Evolutionary conservation across 768 basidiomycete genomes (phyloP).

Genomic region (Rhodosporidiobolus sp.): DNA sequence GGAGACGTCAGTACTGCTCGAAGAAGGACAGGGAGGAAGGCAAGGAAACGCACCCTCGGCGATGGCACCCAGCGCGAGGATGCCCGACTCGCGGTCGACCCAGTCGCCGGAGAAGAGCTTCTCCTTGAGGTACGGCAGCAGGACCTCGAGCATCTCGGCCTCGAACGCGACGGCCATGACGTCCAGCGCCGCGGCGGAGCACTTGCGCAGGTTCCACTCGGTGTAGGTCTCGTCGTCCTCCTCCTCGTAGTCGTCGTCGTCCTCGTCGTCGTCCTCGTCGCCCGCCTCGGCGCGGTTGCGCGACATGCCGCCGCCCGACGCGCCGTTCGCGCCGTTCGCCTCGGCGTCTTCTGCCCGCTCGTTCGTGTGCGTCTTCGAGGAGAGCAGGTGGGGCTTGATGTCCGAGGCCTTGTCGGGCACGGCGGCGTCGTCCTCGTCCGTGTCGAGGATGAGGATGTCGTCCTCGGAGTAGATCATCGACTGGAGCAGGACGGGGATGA

Average conservation of each 20-base stretch:
- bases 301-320: conserved; percentile 12
- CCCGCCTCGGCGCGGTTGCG: conserved; percentile 60
- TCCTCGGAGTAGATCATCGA: conserved; percentile 97
- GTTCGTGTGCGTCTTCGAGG: conserved; percentile 75
- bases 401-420: conserved; percentile 92
- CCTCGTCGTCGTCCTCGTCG: conserved; percentile 82
- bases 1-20: background rate
- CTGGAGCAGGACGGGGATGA: conserved; percentile 89
- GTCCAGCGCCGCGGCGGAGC: conserved; percentile 94
- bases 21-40: background rate
- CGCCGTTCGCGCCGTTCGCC: background rate
- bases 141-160: conserved; percentile 79
- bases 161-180: conserved; percentile 92
- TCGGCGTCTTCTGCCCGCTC: conserved; percentile 61
- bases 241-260: conserved; percentile 80
- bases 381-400: conserved; percentile 87
- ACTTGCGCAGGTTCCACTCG: conserved; percentile 98
- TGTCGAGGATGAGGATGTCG: conserved; percentile 91
- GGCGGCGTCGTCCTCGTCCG: conserved; percentile 73
- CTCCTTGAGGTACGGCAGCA: conserved; percentile 83
- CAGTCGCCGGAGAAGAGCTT: conserved; percentile 90
- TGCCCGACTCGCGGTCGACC: conserved; percentile 91
- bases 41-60: conserved; percentile 76
- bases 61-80: conserved; percentile 94
- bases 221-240: conserved; percentile 96